Percentiles rank a stretch among this genome's conserved stretches.
Conservation (phyloP, 768 basidiomycete species). For the Podaxis sp. region DNA sequence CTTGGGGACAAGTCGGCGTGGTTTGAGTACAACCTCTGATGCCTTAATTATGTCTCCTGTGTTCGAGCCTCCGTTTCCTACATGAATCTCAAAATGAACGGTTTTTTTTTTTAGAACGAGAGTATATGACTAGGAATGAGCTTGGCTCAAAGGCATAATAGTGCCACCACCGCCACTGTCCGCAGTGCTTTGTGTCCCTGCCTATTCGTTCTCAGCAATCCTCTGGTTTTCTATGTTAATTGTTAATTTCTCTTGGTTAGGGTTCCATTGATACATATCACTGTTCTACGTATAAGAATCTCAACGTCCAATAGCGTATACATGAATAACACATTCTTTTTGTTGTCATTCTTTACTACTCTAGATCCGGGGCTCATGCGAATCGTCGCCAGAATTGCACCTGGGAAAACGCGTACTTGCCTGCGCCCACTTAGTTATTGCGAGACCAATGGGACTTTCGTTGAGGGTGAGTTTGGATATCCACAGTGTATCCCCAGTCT, state of each 20-base stretch:
- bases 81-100: neutral
- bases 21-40: constrained; percentile 50
- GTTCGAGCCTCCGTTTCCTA: neutral
- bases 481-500: neutral
- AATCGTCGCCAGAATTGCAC: neutral
- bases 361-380: neutral
- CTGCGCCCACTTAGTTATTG: neutral
- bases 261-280: neutral
- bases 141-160: neutral
- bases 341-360: neutral
- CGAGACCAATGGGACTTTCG: neutral
- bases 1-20: constrained; percentile 55
- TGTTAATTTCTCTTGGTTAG: neutral
- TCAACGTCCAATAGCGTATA: neutral
- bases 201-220: neutral
- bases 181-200: no score
- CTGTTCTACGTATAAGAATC: neutral
- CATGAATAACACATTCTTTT: neutral
- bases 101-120: neutral
- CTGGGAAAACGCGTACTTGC: neutral
- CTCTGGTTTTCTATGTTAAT: neutral
- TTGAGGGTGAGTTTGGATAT: neutral
- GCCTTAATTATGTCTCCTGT: no score
- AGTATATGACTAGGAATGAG: neutral
- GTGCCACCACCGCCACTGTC: no score